A percentile compares a stretch with the other conserved stretches of the same genome.
Conservation (phyloP, 2,329 filamentous ascomycete genomes). For the Nemania serpens region DNA sequence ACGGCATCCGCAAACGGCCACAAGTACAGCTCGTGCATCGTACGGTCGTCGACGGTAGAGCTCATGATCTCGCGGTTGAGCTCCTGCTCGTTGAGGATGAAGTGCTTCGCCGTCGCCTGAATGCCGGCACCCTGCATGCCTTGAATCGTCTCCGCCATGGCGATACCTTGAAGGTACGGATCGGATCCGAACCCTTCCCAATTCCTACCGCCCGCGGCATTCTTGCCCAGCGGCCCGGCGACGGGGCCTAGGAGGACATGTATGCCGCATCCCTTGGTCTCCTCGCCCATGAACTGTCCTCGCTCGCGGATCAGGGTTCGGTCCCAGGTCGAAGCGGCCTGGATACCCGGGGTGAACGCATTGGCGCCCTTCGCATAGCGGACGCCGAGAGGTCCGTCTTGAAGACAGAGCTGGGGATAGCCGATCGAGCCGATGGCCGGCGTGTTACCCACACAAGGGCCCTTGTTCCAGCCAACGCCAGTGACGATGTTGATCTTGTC, state of each 20-base stretch:
- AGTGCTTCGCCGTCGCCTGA: constrained; percentile 63
- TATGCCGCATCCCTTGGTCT: constrained; percentile 71
- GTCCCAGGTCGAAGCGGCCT: constrained; percentile 81
- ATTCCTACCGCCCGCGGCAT: constrained; percentile 74
- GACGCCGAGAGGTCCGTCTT: constrained; percentile 80
- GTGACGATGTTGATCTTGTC: constrained; percentile 83
- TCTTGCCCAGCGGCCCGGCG: constrained; percentile 75
- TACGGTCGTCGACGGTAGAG: constrained; percentile 66
- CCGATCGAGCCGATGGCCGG: constrained; percentile 58
- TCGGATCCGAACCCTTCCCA: constrained; percentile 86
- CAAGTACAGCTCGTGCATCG: constrained; percentile 69
- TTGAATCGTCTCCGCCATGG: constrained; percentile 64
- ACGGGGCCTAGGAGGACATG: constrained; percentile 77
- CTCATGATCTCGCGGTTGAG: constrained; percentile 58
- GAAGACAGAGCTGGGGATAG: constrained; percentile 76
- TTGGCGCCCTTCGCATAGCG: constrained; percentile 72
- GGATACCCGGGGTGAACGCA: constrained; percentile 80
- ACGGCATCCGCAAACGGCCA: constrained; percentile 74
- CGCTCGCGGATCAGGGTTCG: constrained; percentile 72
- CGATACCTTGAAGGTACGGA: constrained; percentile 71
- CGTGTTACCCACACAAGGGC: constrained; percentile 69
- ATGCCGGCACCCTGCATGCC: constrained; percentile 59
- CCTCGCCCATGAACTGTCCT: constrained; percentile 70
- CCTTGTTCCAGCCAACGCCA: constrained; percentile 76
- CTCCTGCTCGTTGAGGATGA: constrained; percentile 72